These are phyloP conservation scores for Euphorbia tirucalli DNA, from an alignment of 345 rosid species.

Conservation along the genomic window DNA sequence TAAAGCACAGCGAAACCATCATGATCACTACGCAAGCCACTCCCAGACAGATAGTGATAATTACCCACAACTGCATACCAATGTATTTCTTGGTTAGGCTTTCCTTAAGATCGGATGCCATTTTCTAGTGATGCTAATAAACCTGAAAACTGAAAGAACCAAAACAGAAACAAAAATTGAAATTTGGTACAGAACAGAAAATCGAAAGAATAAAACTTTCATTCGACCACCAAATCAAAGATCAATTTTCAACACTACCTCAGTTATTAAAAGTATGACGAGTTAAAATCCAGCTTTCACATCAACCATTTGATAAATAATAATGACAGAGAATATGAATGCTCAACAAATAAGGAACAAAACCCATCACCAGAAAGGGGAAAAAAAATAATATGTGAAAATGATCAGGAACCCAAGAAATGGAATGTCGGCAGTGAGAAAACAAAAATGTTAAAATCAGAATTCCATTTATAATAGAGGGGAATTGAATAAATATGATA, in stretches of 20 bases:
- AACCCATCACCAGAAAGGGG: conserved; percentile 8
- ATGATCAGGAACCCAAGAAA: conserved; percentile 4
- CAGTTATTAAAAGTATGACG: neutral
- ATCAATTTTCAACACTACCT: neutral
- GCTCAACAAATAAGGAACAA: conserved; percentile 15
- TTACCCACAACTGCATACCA: conserved; percentile 68
- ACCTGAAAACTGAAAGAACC: conserved; percentile 28
- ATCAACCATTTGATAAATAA: conserved; percentile 1
- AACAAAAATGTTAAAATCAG: neutral
- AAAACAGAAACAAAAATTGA: neutral
- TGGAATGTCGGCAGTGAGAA: conserved; percentile 4
- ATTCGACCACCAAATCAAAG: neutral
- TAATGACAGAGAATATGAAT: conserved; percentile 4
- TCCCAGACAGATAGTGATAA: conserved; percentile 58
- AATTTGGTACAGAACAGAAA: conserved; percentile 26
- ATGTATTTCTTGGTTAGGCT: conserved; percentile 51
- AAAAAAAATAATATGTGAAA: neutral
- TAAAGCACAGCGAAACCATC: conserved; percentile 65
- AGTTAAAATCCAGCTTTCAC: neutral
- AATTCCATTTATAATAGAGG: neutral
- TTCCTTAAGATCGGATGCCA: conserved; percentile 62
- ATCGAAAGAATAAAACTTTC: neutral
- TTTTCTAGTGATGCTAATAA: conserved; percentile 31
- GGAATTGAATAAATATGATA: neutral
- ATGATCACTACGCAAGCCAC: conserved; percentile 53